Evolutionary conservation across 1,284 basidiomycete species (phyloP), one percentile per base, ranked within the genome.

Genomic region (Bjerkandera adusta): DNA sequence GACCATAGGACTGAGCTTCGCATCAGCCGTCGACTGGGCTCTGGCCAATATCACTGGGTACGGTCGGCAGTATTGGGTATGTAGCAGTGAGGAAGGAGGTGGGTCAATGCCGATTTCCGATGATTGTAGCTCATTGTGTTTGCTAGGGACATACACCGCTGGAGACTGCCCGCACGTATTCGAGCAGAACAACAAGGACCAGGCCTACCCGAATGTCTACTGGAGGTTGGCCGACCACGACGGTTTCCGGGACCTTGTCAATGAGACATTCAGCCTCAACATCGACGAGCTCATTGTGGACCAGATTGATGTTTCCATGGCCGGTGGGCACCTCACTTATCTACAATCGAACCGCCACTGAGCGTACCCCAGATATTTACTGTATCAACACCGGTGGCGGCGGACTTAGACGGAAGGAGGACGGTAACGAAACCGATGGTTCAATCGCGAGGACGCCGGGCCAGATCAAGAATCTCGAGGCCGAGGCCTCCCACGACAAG

Each of bases 1-100:
- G 7, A 8, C 12, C 34, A 16, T 18, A 7, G 7, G 16, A 7
- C 16, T 16, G 8, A 10, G 7, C 8, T 18, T 10, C 5, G 11
- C 24, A 10, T 21, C 21, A 38, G 36, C 36, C 15, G 12, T 20
- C 8, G 36, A 38, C 15, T 38, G 36, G 36, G 8, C 13, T 8
- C 20, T 38, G 21, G 36, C 36, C 5, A 38, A 38, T 38, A 38
- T 38, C 36, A 38, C 36, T 8, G 36, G 36, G 11, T 38, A 6
- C 20, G 36, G 36, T 15, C 11, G 36, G 24, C 13, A 38, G 8
- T 22, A 21, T 21, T 38, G 36, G 36, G 24, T 21, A 24, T 38
- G 36, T 21, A 38, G 36, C 21, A 10, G 24, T 11, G 24, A 10
- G 13, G 5, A 18, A 15, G 8, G 24, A 11, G 36, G 36, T 38